Evolutionary conservation across 352 stramenopile species (phyloP).

Genomic region (Halophytophthora polymorphica): DNA sequence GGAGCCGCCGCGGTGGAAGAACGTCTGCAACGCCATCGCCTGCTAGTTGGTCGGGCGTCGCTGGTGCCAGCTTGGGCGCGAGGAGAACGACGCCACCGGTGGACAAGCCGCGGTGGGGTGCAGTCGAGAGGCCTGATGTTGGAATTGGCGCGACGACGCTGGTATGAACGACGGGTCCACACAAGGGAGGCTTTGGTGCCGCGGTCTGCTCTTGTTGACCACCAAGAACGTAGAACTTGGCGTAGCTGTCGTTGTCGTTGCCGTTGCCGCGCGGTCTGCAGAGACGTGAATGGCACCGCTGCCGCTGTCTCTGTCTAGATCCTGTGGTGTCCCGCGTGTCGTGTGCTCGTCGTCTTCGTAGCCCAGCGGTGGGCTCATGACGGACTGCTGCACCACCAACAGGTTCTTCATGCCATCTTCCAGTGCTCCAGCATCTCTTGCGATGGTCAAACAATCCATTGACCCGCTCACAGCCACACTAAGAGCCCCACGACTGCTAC

Average conservation of each 20-base stretch:
- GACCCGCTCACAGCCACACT: not conserved
- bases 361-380: conserved; percentile 22
- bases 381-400: conserved; percentile 27
- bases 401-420: conserved; percentile 12
- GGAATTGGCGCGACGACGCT: not conserved
- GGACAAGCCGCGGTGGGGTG: not conserved
- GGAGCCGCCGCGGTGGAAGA: conserved; percentile 70
- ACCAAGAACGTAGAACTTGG: too few relatives aligned
- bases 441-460: not conserved
- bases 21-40: conserved; percentile 56
- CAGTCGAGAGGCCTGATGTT: not conserved
- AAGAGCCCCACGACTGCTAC: conserved; percentile 2
- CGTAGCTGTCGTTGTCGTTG: too few relatives aligned
- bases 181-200: not conserved
- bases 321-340: too few relatives aligned
- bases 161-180: too few relatives aligned
- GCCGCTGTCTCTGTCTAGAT: too few relatives aligned
- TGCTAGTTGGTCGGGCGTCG: conserved; percentile 28
- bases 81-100: not conserved
- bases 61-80: not conserved
- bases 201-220: not conserved
- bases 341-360: conserved; percentile 10
- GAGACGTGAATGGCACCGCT: too few relatives aligned
- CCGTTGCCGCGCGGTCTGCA: too few relatives aligned
- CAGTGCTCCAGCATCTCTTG: not conserved